Conservation (phyloP, 768 basidiomycete genomes). For the Pisolithus microcarpus region DNA sequence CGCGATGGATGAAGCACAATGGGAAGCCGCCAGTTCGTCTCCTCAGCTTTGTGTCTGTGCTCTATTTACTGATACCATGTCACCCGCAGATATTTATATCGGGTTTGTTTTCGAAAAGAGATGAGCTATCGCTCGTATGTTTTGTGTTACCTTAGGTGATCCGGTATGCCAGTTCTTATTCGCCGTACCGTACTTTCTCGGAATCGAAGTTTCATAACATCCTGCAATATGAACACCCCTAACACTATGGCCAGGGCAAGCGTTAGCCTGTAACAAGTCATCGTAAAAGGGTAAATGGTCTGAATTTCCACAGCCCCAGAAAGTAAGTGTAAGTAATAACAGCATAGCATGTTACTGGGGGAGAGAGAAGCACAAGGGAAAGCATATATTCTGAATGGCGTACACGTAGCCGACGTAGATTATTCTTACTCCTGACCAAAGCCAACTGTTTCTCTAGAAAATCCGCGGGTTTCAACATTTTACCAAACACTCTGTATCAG, state of each 20-base stretch:
- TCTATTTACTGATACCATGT: background rate
- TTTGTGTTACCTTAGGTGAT: background rate
- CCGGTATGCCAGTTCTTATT: too few species aligned
- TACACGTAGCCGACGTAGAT: constrained; percentile 1
- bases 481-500: constrained; percentile 2
- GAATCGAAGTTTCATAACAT: too few species aligned
- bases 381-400: background rate
- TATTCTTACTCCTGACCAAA: constrained; percentile 79
- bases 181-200: too few species aligned
- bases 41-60: background rate
- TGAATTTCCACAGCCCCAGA: constrained; percentile 8
- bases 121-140: constrained; percentile 12
- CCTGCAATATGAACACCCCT: too few species aligned
- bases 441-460: constrained; percentile 77
- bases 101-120: constrained; percentile 86
- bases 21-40: constrained; percentile 96
- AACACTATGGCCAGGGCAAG: too few species aligned
- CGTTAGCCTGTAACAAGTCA: background rate
- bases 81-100: constrained; percentile 73
- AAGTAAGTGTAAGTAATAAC: constrained; percentile 2
- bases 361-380: constrained; percentile 9
- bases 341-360: background rate
- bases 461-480: constrained; percentile 9
- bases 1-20: constrained; percentile 90
- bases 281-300: background rate